A percentile compares a stretch with the other conserved stretches of the same genome.
These are phyloP conservation scores for Starmerella bombi DNA, from an alignment of 805 yeast species.

Conservation along the genomic window DNA sequence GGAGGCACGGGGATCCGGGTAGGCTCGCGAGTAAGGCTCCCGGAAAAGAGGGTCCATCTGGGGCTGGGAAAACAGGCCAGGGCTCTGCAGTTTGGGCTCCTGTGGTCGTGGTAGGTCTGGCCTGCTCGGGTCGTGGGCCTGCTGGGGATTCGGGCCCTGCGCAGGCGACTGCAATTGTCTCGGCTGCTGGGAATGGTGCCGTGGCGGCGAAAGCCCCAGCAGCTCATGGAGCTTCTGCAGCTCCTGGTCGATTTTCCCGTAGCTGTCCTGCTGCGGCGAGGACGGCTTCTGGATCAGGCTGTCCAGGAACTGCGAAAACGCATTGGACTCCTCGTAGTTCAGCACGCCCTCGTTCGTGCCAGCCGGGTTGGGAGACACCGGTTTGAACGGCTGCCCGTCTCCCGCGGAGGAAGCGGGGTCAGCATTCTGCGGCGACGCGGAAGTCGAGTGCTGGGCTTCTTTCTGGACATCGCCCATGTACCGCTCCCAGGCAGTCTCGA, in stretches of 20 bases:
- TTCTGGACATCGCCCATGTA: constrained; percentile 10
- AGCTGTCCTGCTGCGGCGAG: constrained; percentile 5
- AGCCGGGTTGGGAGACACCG: neutral
- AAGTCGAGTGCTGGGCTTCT: neutral
- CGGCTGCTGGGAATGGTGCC: too few species aligned
- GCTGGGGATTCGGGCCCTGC: too few species aligned
- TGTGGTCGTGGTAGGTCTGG: too few species aligned
- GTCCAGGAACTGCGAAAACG: constrained; percentile 19
- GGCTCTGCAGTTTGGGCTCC: too few species aligned
- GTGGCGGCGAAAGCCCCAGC: too few species aligned
- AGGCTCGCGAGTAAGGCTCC: too few species aligned
- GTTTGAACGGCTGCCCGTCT: neutral
- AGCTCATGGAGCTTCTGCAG: constrained; percentile 9
- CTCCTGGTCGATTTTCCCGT: constrained; percentile 14
- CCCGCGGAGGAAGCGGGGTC: neutral
- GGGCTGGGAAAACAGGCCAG: too few species aligned
- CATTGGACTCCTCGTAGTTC: constrained; percentile 18
- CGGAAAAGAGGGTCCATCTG: too few species aligned
- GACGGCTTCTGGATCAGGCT: constrained; percentile 19
- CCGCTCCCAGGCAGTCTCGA: constrained; percentile 14
- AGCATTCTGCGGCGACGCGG: neutral
- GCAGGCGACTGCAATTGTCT: too few species aligned
- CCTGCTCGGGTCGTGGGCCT: too few species aligned
- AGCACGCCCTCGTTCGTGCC: constrained; percentile 9
- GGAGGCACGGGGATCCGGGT: too few species aligned